A percentile compares a stretch with the other conserved stretches of the same genome.
Evolutionary conservation across 1,284 basidiomycete species (phyloP).

Genomic region (Hypsizygus ulmarius): DNA sequence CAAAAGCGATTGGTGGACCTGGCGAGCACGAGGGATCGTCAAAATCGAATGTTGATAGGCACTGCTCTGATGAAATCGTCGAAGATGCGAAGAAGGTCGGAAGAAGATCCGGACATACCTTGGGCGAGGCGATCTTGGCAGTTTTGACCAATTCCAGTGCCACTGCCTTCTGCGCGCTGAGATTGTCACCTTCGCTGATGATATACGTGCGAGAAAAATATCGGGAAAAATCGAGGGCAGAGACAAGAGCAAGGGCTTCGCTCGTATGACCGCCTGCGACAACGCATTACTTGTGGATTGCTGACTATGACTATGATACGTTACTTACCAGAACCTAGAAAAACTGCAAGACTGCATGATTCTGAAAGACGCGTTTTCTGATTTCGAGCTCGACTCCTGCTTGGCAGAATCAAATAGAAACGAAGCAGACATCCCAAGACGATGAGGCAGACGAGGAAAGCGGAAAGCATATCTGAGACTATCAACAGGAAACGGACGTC

Average conservation of each 20-base stretch:
- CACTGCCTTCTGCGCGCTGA: conserved; percentile 73
- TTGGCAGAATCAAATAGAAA: conserved; percentile 27
- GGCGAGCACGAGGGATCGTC: conserved; percentile 80
- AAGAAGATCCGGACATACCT: conserved; percentile 8
- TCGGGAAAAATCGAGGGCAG: conserved; percentile 70
- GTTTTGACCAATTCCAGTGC: conserved; percentile 54
- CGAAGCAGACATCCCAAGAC: conserved; percentile 20
- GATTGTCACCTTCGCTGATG: conserved; percentile 76
- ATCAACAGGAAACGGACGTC: not conserved
- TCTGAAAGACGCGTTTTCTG: conserved; percentile 2
- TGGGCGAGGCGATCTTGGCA: conserved; percentile 3
- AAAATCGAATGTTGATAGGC: conserved; percentile 48
- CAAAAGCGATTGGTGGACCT: conserved; percentile 75
- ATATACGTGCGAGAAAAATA: conserved; percentile 84
- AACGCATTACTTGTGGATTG: conserved; percentile 2
- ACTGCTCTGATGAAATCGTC: conserved; percentile 8
- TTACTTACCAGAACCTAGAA: conserved; percentile 58
- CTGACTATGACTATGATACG: not conserved
- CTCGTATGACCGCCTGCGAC: conserved; percentile 87
- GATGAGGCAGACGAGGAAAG: conserved; percentile 10
- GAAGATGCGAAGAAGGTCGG: conserved; percentile 3
- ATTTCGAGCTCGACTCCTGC: not conserved
- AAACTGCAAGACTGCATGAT: conserved; percentile 53
- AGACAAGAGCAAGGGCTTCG: conserved; percentile 81
- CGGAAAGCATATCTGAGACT: conserved; percentile 3